Evolutionary conservation across 345 rosid species (phyloP).

Genomic region (Populus pruinosa): DNA sequence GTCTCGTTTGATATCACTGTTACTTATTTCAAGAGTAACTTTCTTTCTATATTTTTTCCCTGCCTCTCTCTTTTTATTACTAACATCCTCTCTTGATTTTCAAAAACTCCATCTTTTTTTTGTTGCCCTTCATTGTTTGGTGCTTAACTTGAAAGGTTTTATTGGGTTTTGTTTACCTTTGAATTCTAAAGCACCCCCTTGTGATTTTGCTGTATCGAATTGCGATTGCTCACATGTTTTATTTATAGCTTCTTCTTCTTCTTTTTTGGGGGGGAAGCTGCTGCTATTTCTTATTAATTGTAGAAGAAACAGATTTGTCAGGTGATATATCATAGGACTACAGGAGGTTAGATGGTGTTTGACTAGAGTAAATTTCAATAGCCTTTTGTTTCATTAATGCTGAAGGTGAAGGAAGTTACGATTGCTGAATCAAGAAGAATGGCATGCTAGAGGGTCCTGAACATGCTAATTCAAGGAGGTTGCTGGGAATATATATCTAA

Average conservation of each 20-base stretch:
- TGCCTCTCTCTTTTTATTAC: neutral
- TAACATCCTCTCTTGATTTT: neutral
- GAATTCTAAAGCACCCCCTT: neutral
- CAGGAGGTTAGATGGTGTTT: neutral
- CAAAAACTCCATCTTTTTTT: neutral
- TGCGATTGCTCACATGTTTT: neutral
- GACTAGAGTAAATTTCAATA: neutral
- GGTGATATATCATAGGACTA: neutral
- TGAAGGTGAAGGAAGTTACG: neutral
- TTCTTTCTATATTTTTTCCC: neutral
- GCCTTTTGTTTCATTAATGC: neutral
- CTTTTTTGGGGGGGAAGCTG: neutral
- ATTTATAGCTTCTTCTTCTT: too few relatives aligned
- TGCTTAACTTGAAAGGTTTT: neutral
- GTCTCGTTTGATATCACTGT: slow-evolving; percentile 45
- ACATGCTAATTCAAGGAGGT: neutral
- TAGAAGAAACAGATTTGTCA: neutral
- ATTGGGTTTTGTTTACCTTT: neutral
- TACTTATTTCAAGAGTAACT: slow-evolving; percentile 50
- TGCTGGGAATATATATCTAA: neutral
- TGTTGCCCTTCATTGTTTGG: neutral
- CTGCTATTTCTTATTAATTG: neutral
- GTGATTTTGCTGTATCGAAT: neutral
- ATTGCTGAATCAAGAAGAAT: neutral
- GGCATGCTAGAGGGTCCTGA: neutral